Evolutionary conservation across 2,329 filamentous ascomycete genomes (phyloP), one percentile per base, ranked within the genome.

Genomic region (Monilinia vaccinii-corymbosi): DNA sequence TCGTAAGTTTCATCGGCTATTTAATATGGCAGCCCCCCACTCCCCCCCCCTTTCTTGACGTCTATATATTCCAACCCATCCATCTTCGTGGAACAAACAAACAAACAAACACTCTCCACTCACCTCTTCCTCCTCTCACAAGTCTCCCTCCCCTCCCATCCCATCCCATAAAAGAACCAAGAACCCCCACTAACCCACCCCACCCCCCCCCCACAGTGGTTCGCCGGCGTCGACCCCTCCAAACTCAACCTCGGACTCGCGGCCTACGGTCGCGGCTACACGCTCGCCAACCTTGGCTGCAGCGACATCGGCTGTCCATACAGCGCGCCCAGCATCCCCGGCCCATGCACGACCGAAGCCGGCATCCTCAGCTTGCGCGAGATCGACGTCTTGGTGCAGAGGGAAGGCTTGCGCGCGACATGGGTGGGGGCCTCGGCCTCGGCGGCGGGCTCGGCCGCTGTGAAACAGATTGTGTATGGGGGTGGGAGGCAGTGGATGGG

Each of bases 161-260:
- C n/a, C n/a, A n/a, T n/a, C 25, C 25, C 25, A 28, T 28, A 6
- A 3, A 28, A 28, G 25, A 28, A 28, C 3, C 25, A 6, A n/a
- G n/a, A n/a, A 32, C 8, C 32, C 32, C 5, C 32, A 11, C 9
- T 34, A 36, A 11, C 11, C 11, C 13, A 14, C 34, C 14, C 34
- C 34, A 10, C 2, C 11, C 34, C 34, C 34, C 2, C 13, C 11
- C 3, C 34, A 10, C 13, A 36, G 34, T 79, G 75, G 75, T 75
- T 71, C 56, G 74, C 72, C 38, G 70, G 70, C 1, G 56, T 80
- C 0, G 62, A 74, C 46, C 72, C 75, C 0, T 48, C 55, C 3
- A 78, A 80, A 62, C 65, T 81, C 40, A 77, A 77, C 59, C 65
- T 81, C 3, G 79, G 79, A 0, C 58, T 79, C 0, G 77, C 77